Evolutionary conservation across 2,329 filamentous ascomycete genomes (phyloP).

Genomic region (Pestalotiopsis sp.): DNA sequence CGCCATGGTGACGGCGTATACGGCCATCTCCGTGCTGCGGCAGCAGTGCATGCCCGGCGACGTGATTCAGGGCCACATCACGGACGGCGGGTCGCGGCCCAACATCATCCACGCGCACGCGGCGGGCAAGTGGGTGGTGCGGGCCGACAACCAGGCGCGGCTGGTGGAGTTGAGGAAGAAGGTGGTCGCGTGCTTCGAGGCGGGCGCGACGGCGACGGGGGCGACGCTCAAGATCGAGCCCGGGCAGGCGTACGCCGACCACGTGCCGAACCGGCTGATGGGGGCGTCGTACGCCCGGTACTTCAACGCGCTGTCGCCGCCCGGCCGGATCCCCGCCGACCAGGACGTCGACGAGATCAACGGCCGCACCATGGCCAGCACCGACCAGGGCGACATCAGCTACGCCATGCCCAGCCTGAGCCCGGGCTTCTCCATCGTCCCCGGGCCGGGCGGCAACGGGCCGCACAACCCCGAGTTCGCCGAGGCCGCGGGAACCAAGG

Average conservation of each 20-base stretch:
- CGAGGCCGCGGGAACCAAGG: slow-evolving; percentile 49
- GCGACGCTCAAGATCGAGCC: slow-evolving; percentile 47
- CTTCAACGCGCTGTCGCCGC: slow-evolving; percentile 44
- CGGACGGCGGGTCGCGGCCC: slow-evolving; percentile 52
- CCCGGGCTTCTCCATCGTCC: slow-evolving; percentile 52
- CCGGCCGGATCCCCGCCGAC: slow-evolving; percentile 34
- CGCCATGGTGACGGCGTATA: slow-evolving; percentile 53
- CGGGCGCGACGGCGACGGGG: slow-evolving; percentile 51
- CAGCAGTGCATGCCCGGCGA: slow-evolving; percentile 58
- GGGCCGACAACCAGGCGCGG: slow-evolving; percentile 37
- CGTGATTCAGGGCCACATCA: slow-evolving; percentile 54
- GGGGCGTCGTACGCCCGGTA: slow-evolving; percentile 46
- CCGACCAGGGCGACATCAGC: slow-evolving; percentile 62
- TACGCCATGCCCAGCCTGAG: slow-evolving; percentile 60
- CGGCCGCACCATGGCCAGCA: slow-evolving; percentile 54
- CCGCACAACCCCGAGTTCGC: slow-evolving; percentile 59
- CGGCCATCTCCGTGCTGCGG: slow-evolving; percentile 51
- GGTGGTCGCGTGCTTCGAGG: slow-evolving; percentile 49
- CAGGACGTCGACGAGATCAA: slow-evolving; percentile 43
- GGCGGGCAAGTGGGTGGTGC: slow-evolving; percentile 34
- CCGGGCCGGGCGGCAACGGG: slow-evolving; percentile 44
- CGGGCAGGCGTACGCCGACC: slow-evolving; percentile 52
- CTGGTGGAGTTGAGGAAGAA: slow-evolving; percentile 42
- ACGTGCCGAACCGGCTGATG: slow-evolving; percentile 55
- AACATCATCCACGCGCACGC: slow-evolving; percentile 58